These are phyloP conservation scores for Scopulariopsis brevicaulis DNA, from an alignment of 2,329 filamentous ascomycete species.

Conservation along the genomic window DNA sequence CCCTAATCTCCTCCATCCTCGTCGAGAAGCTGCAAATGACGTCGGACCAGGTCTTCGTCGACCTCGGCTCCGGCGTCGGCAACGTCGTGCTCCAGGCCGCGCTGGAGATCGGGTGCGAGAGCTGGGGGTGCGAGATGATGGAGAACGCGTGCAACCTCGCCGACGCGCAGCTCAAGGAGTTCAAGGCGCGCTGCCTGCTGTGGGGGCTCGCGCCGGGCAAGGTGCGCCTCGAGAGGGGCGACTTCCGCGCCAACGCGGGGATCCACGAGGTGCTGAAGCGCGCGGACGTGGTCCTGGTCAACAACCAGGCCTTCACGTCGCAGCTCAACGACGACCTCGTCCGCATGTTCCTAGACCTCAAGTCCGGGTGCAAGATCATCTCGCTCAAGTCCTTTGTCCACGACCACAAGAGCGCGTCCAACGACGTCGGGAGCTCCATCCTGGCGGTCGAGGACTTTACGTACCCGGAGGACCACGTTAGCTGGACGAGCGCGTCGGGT, in stretches of 20 bases:
- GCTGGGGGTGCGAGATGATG: conserved; percentile 97
- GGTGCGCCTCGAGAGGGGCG: conserved; percentile 70
- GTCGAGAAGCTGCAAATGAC: conserved; percentile 64
- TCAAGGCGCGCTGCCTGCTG: conserved; percentile 70
- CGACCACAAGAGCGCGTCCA: conserved; percentile 63
- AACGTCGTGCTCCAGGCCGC: conserved; percentile 94
- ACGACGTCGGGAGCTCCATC: conserved; percentile 71
- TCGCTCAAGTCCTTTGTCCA: conserved; percentile 88
- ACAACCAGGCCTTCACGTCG: conserved; percentile 93
- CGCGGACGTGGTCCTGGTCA: conserved; percentile 93
- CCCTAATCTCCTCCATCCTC: conserved; percentile 76
- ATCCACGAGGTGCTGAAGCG: conserved; percentile 66
- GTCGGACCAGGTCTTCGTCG: conserved; percentile 80
- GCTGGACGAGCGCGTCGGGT: conserved; percentile 79
- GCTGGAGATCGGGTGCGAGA: conserved; percentile 84
- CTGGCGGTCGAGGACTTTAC: conserved; percentile 59
- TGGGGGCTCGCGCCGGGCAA: conserved; percentile 79
- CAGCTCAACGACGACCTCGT: conserved; percentile 75
- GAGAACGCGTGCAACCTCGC: conserved; percentile 77
- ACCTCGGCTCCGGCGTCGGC: conserved; percentile 89
- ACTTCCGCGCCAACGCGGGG: conserved; percentile 64
- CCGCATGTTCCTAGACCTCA: conserved; percentile 86
- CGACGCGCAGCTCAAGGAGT: conserved; percentile 69
- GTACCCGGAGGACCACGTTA: conserved; percentile 65
- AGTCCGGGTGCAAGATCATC: conserved; percentile 79